phyloP scores from a whole-genome alignment of 805 yeast genomes.

The Spathaspora sp. region DNA sequence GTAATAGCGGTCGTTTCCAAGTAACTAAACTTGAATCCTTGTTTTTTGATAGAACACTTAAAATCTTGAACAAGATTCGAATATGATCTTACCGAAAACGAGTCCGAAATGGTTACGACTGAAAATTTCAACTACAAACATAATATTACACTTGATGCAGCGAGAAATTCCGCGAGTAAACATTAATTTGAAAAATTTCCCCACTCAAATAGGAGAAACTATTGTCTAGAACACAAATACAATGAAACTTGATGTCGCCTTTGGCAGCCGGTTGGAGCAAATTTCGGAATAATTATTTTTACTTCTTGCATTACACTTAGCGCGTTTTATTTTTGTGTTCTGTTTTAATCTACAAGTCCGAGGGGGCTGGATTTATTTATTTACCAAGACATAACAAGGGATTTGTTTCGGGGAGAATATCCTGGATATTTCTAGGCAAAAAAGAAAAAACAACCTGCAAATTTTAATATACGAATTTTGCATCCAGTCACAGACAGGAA shows the following conservation, averaged over 20 bases:
- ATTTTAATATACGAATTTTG: not conserved
- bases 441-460: not conserved
- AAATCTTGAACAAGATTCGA: no score
- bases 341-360: not conserved
- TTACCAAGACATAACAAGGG: no score
- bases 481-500: not conserved
- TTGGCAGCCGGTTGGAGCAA: not conserved
- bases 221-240: no score
- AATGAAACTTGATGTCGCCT: not conserved
- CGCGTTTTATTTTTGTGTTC: not conserved
- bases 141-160: no score
- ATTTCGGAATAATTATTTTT: not conserved
- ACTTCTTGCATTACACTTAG: not conserved
- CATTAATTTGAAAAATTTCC: not conserved
- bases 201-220: not conserved
- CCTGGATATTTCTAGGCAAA: not conserved
- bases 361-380: no score
- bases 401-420: not conserved
- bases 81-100: no score
- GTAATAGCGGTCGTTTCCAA: no score
- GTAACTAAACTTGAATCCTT: no score
- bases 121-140: no score
- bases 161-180: no score
- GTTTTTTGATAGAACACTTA: no score
- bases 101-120: no score